Evolutionary conservation across 2,329 filamentous ascomycete genomes (phyloP).

Genomic region (Juglanconis juglandina): DNA sequence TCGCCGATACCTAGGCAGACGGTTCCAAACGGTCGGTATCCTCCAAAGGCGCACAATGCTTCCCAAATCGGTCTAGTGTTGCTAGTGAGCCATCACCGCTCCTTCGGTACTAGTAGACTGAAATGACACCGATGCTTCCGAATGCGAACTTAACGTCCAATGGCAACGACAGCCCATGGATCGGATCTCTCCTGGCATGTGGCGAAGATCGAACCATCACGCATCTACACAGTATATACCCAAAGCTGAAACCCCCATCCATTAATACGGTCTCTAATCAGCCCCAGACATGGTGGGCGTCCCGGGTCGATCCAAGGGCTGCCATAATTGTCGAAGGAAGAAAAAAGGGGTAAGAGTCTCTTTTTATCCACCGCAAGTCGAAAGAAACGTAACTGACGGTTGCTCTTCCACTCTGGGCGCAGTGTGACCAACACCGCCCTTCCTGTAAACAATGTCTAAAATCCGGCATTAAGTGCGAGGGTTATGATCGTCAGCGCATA

Average conservation of each 20-base stretch:
- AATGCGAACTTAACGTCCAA: background rate
- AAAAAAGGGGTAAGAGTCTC: constrained; percentile 9
- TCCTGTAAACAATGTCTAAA: constrained; percentile 22
- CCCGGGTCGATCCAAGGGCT: constrained; percentile 12
- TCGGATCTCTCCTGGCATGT: background rate
- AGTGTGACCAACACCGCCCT: constrained; percentile 24
- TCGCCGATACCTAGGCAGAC: too few relatives aligned
- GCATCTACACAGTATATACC: too few relatives aligned
- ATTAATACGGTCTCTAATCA: background rate
- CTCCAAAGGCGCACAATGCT: constrained; percentile 1
- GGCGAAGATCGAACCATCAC: too few relatives aligned
- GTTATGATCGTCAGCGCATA: constrained; percentile 24
- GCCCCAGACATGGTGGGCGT: constrained; percentile 11
- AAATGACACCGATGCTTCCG: background rate
- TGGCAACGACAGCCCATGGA: background rate
- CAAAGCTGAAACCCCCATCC: too few relatives aligned
- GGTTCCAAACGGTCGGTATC: background rate
- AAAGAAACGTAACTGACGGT: too few relatives aligned
- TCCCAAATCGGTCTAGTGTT: background rate
- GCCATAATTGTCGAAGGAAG: constrained; percentile 7
- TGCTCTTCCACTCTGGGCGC: too few relatives aligned
- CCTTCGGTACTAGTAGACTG: background rate
- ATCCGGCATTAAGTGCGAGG: constrained; percentile 21
- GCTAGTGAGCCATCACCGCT: background rate
- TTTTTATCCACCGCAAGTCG: too few relatives aligned